Percentiles rank a stretch among this genome's conserved stretches.
These are phyloP conservation scores for Phyllachora maydis DNA, from an alignment of 2,329 filamentous ascomycete genomes.

Conservation along the genomic window DNA sequence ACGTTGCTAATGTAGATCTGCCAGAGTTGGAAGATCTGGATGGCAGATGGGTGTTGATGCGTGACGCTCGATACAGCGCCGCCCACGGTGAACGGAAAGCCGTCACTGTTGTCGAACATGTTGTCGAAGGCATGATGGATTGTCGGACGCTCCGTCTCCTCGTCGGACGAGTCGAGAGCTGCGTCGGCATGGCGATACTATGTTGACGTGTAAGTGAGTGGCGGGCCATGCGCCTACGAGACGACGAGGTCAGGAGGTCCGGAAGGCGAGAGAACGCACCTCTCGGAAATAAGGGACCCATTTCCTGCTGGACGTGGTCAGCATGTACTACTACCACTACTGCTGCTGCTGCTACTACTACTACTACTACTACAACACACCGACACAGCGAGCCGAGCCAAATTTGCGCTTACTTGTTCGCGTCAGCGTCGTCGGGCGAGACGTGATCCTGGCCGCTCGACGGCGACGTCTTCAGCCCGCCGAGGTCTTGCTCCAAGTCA, in stretches of 20 bases:
- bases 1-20: conserved; percentile 51
- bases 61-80: conserved; percentile 20
- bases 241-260: not conserved
- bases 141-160: conserved; percentile 26
- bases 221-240: too few species aligned
- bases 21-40: conserved; percentile 45
- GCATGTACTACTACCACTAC: too few species aligned
- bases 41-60: conserved; percentile 27
- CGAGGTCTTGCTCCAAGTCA: conserved; percentile 33
- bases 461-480: conserved; percentile 29
- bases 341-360: too few species aligned
- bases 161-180: conserved; percentile 38
- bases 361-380: too few species aligned
- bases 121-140: conserved; percentile 37
- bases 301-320: conserved; percentile 13
- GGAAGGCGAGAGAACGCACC: conserved; percentile 13
- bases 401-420: too few species aligned
- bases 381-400: too few species aligned
- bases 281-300: conserved; percentile 33
- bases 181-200: not conserved
- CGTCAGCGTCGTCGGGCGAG: conserved; percentile 7
- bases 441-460: conserved; percentile 19
- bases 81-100: conserved; percentile 35
- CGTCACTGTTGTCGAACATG: conserved; percentile 33
- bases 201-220: not conserved